phyloP scores from a whole-genome alignment of 495 filamentous ascomycete species.

The Penicillium mononematosum region DNA sequence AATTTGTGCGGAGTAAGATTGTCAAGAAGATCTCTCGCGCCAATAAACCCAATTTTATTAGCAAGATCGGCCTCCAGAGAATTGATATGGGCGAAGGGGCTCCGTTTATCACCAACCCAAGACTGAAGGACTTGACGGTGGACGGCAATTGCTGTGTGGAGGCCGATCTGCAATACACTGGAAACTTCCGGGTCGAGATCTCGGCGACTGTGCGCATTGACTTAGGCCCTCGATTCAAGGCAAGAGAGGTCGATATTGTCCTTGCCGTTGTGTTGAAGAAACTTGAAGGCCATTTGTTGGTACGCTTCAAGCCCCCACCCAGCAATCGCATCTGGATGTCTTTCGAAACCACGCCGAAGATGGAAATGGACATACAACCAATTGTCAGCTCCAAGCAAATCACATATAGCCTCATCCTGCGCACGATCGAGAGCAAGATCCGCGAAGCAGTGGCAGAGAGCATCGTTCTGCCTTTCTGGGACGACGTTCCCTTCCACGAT shows the following conservation, averaged over 20 bases:
- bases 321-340: constrained; percentile 94
- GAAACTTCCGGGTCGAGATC: constrained; percentile 85
- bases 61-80: constrained; percentile 70
- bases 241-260: constrained; percentile 83
- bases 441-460: constrained; percentile 91
- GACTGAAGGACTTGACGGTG: constrained; percentile 83
- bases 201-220: constrained; percentile 89
- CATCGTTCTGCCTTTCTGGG: constrained; percentile 91
- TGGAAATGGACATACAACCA: constrained; percentile 89
- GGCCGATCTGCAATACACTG: constrained; percentile 81
- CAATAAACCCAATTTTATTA: constrained; percentile 86
- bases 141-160: constrained; percentile 87
- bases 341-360: constrained; percentile 86
- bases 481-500: constrained; percentile 86
- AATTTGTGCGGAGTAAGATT: constrained; percentile 77
- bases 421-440: constrained; percentile 91
- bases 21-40: constrained; percentile 95
- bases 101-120: constrained; percentile 85
- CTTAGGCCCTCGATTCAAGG: constrained; percentile 82
- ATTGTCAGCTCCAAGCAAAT: constrained; percentile 95
- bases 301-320: constrained; percentile 90
- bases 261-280: constrained; percentile 83
- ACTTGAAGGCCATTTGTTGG: constrained; percentile 77
- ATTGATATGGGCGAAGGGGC: constrained; percentile 86
- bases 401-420: constrained; percentile 85